These are phyloP conservation scores for Aureobasidium sp. DNA, from an alignment of 2,329 filamentous ascomycete genomes.

Conservation along the genomic window DNA sequence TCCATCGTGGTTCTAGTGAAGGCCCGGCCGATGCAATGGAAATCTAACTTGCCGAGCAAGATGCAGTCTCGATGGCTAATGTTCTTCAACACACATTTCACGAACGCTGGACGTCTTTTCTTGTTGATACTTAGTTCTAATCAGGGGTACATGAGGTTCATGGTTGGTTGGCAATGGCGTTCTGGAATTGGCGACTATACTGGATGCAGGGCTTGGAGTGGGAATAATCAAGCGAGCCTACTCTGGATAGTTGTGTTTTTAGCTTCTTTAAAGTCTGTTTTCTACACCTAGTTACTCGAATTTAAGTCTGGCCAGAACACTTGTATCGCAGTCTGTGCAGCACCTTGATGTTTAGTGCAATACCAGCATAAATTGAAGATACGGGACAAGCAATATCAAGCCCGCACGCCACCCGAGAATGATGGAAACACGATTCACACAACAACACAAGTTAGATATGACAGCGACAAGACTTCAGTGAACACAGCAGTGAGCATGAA, in stretches of 20 bases:
- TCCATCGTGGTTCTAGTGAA: slow-evolving; percentile 19
- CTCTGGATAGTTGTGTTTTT: slow-evolving; percentile 6
- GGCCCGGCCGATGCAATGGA: slow-evolving; percentile 20
- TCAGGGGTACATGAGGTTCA: neutral
- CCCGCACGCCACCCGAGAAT: neutral
- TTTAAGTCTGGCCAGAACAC: neutral
- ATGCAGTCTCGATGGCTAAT: neutral
- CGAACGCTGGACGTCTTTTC: slow-evolving; percentile 11
- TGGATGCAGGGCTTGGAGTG: slow-evolving; percentile 1
- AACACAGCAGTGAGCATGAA: no score
- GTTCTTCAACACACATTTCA: neutral
- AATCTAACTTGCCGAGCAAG: slow-evolving; percentile 15
- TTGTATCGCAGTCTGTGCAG: neutral
- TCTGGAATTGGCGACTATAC: neutral
- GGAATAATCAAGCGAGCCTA: slow-evolving; percentile 2
- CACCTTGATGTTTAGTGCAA: slow-evolving; percentile 4
- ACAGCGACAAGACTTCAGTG: no score
- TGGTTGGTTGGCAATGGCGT: slow-evolving; percentile 2
- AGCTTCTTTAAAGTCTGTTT: neutral
- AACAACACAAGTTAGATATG: no score
- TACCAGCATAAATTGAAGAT: neutral
- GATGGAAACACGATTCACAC: neutral
- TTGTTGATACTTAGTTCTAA: slow-evolving; percentile 12
- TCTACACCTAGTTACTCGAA: neutral
- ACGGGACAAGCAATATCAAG: neutral